Conservation (phyloP, 257 asterid genomes). For the Thymus mandschuricus region DNA sequence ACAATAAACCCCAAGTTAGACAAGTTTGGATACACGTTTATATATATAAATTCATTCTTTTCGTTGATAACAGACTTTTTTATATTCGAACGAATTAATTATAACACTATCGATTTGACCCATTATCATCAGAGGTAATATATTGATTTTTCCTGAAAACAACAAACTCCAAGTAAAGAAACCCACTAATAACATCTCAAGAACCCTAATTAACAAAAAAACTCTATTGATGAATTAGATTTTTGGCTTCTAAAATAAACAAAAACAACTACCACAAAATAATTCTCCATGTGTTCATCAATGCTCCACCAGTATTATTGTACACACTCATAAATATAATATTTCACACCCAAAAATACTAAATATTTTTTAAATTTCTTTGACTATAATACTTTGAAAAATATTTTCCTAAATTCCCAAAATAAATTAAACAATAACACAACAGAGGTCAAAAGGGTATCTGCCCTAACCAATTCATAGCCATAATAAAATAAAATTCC, state of each 20-base stretch:
- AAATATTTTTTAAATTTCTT: background rate
- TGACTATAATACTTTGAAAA: conserved; percentile 14
- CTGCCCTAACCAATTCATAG: background rate
- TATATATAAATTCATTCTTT: no score
- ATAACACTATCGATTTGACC: no score
- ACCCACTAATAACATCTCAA: background rate
- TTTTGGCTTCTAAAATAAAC: background rate
- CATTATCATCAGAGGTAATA: no score
- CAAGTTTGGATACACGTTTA: no score
- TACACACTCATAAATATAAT: background rate
- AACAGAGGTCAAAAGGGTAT: conserved; percentile 29
- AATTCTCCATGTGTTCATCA: conserved; percentile 41
- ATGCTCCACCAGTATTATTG: conserved; percentile 34
- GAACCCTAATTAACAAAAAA: background rate
- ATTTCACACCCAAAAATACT: background rate
- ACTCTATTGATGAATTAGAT: background rate
- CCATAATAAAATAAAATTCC: background rate
- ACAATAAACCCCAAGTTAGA: no score
- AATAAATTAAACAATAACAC: background rate
- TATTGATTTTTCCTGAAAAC: background rate
- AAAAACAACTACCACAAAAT: background rate
- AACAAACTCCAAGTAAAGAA: background rate
- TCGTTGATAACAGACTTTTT: no score
- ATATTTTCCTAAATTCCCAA: background rate
- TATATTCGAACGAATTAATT: no score